A percentile compares a stretch with the other conserved stretches of the same genome.
phyloP scores from a whole-genome alignment of 2,329 filamentous ascomycete species.

The Clonostachys chloroleuca region DNA sequence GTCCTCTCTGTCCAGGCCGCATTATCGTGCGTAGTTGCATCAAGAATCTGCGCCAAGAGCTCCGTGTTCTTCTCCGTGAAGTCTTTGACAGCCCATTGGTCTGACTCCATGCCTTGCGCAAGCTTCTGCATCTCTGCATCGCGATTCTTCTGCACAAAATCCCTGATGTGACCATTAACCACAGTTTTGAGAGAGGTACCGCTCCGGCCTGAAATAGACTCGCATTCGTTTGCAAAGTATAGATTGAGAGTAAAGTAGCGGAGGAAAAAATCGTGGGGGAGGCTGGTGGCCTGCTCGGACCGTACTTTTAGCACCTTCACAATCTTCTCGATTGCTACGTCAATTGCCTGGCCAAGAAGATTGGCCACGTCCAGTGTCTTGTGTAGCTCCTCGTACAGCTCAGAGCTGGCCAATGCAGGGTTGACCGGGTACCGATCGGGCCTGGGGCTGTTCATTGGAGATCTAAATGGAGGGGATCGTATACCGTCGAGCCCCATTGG shows the following conservation, averaged over 20 bases:
- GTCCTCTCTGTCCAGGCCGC: slow-evolving; percentile 59
- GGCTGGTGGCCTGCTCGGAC: slow-evolving; percentile 64
- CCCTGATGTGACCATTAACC: slow-evolving; percentile 77
- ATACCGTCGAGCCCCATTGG: slow-evolving; percentile 28
- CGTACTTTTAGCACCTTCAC: slow-evolving; percentile 74
- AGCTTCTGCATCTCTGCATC: slow-evolving; percentile 71
- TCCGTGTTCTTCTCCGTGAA: slow-evolving; percentile 60
- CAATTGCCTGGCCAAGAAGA: slow-evolving; percentile 74
- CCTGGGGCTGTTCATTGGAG: slow-evolving; percentile 48
- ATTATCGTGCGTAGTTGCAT: slow-evolving; percentile 67
- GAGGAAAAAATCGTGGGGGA: slow-evolving; percentile 67
- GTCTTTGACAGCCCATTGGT: slow-evolving; percentile 76
- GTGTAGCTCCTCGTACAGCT: slow-evolving; percentile 71
- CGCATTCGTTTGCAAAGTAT: slow-evolving; percentile 81
- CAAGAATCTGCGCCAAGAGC: slow-evolving; percentile 60
- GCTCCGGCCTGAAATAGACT: slow-evolving; percentile 76
- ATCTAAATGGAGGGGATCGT: slow-evolving; percentile 43
- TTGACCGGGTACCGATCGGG: slow-evolving; percentile 18
- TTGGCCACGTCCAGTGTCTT: slow-evolving; percentile 73
- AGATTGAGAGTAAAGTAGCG: slow-evolving; percentile 80
- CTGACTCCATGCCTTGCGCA: slow-evolving; percentile 72
- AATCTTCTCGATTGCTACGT: slow-evolving; percentile 74
- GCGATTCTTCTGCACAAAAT: slow-evolving; percentile 69
- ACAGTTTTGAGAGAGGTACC: slow-evolving; percentile 72
- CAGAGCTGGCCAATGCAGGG: slow-evolving; percentile 23